Percentiles rank a stretch among this genome's conserved stretches.
These are phyloP conservation scores for Sporothrix euskadiensis DNA, from an alignment of 2,329 filamentous ascomycete genomes.

Conservation along the genomic window DNA sequence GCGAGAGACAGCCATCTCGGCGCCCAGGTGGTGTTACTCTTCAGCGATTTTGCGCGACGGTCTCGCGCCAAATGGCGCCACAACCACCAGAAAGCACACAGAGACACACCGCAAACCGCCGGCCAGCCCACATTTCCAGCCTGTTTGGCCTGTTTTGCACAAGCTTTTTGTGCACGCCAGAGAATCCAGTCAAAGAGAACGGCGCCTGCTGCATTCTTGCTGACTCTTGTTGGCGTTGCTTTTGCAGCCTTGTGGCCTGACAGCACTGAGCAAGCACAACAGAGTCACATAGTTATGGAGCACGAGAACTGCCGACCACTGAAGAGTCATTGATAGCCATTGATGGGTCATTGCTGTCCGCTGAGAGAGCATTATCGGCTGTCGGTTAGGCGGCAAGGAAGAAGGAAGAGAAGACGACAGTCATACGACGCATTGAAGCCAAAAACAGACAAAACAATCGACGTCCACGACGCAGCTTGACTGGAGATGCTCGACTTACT, in stretches of 20 bases:
- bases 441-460: not conserved
- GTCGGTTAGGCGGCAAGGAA: constrained; percentile 10
- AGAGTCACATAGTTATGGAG: not conserved
- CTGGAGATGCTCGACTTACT: constrained; percentile 1
- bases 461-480: not conserved
- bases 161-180: not conserved
- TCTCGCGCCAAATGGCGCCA: constrained; percentile 22
- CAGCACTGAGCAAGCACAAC: not conserved
- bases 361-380: not conserved
- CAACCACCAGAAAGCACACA: not conserved
- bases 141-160: constrained; percentile 11
- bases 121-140: not conserved
- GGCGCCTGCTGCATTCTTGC: not conserved
- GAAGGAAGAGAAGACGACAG: not conserved
- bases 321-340: not conserved
- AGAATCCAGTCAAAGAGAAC: too few species aligned
- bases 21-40: constrained; percentile 20
- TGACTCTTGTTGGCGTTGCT: not conserved
- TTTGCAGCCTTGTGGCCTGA: constrained; percentile 8
- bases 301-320: not conserved
- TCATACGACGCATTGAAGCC: not conserved
- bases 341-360: not conserved
- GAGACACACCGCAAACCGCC: not conserved
- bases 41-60: constrained; percentile 5
- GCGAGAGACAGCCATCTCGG: not conserved